phyloP scores from a whole-genome alignment of 768 basidiomycete genomes.

The Hortiboletus flavorubellus region DNA sequence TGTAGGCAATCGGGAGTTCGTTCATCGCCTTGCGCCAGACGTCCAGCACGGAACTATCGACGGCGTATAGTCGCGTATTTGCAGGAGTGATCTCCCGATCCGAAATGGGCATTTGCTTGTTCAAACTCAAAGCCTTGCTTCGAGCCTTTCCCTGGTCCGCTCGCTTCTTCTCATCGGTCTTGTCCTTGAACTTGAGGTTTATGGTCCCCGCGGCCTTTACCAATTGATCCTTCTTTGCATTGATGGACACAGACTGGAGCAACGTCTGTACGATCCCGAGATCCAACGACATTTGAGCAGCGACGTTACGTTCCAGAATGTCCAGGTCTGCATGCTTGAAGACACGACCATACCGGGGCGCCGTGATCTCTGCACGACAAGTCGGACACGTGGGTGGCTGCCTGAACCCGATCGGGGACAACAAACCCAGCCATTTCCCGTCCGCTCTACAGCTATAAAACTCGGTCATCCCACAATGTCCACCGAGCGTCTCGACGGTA shows the following conservation, averaged over 20 bases:
- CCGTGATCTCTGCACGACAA: conserved; percentile 55
- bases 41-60: conserved; percentile 31
- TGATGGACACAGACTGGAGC: conserved; percentile 30
- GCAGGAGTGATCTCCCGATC: conserved; percentile 29
- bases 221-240: conserved; percentile 16
- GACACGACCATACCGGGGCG: conserved; percentile 57
- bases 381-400: conserved; percentile 57
- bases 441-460: conserved; percentile 42
- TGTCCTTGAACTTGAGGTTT: conserved; percentile 15
- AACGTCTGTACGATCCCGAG: conserved; percentile 32
- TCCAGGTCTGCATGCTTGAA: conserved; percentile 63
- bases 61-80: conserved; percentile 20
- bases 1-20: conserved; percentile 39
- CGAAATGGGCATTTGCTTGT: conserved; percentile 21
- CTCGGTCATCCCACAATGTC: conserved; percentile 46
- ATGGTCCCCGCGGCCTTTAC: conserved; percentile 10
- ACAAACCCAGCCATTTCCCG: conserved; percentile 43
- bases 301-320: conserved; percentile 62
- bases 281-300: conserved; percentile 45
- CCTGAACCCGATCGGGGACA: conserved; percentile 38
- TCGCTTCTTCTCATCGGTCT: neutral
- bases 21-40: conserved; percentile 41
- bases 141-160: conserved; percentile 9
- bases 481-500: conserved; percentile 71
- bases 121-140: conserved; percentile 12